Percentiles rank a stretch among this genome's conserved stretches.
phyloP scores from a whole-genome alignment of 305 asterid species.

The Fraxinus albicans region DNA sequence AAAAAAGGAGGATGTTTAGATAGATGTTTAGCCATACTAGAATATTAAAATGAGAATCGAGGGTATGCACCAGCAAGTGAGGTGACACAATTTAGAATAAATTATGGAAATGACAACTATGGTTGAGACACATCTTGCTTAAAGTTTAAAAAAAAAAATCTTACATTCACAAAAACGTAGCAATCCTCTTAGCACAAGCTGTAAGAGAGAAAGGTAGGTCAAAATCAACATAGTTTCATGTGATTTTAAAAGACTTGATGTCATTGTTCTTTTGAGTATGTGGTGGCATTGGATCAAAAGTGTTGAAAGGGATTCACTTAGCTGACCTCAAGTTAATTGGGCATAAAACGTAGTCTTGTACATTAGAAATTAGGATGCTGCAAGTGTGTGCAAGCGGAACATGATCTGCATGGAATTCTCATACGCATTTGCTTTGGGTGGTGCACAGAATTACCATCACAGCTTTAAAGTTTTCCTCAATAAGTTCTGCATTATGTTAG shows the following conservation, averaged over 20 bases:
- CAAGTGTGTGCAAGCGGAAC: not conserved
- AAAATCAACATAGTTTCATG: not conserved
- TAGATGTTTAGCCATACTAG: not conserved
- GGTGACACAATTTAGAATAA: not conserved
- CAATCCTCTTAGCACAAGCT: not conserved
- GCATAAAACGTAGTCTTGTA: not conserved
- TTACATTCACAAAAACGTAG: not conserved
- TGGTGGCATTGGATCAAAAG: not conserved
- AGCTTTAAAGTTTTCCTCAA: slow-evolving; percentile 8
- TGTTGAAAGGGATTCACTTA: not conserved
- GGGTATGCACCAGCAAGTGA: not conserved
- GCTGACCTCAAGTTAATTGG: not conserved
- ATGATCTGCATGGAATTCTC: not conserved
- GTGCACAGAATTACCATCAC: not conserved
- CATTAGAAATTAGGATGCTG: not conserved
- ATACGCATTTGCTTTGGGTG: not conserved
- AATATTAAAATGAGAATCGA: not conserved
- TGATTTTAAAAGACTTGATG: not conserved
- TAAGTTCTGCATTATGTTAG: slow-evolving; percentile 3
- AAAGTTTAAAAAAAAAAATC: not conserved
- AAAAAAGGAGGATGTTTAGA: not conserved
- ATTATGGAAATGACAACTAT: not conserved
- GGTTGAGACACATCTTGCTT: not conserved
- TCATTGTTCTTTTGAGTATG: not conserved
- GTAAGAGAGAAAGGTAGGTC: not conserved